Conservation (phyloP, 192 early-diverging fungal species). For the Backusella macrospora region DNA sequence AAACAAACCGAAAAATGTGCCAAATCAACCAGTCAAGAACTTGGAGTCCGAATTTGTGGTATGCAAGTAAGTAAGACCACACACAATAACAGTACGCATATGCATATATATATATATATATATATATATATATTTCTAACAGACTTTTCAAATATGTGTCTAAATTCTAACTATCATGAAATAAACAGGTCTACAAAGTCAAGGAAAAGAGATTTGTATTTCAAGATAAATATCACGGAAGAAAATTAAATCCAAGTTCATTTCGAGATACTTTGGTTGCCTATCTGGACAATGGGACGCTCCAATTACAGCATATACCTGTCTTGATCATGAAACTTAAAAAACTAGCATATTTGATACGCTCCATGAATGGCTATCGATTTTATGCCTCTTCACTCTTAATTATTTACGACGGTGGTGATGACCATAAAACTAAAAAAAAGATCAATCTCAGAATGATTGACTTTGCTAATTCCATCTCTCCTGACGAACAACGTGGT, state of each 20-base stretch:
- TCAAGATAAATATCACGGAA: conserved; percentile 96
- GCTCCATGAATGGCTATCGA: conserved; percentile 76
- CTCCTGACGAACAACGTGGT: conserved; percentile 42
- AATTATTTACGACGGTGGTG: conserved; percentile 89
- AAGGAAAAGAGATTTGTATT: conserved; percentile 75
- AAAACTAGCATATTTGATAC: conserved; percentile 75
- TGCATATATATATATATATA: background rate
- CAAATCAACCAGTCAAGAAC: conserved; percentile 83
- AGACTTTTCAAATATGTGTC: background rate
- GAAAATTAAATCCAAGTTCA: conserved; percentile 76
- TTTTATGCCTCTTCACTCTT: conserved; percentile 92
- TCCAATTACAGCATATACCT: conserved; percentile 79
- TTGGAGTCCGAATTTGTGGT: conserved; percentile 96
- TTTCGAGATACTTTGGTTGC: conserved; percentile 78
- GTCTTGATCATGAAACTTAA: conserved; percentile 73
- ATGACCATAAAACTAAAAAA: background rate
- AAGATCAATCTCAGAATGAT: conserved; percentile 90
- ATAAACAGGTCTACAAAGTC: conserved; percentile 79
- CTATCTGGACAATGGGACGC: conserved; percentile 87
- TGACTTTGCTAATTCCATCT: conserved; percentile 94
- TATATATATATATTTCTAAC: no score
- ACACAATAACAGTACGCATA: background rate
- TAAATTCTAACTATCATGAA: conserved; percentile 16
- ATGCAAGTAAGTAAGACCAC: conserved; percentile 77
- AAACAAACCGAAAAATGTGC: conserved; percentile 95